Conservation (phyloP, 352 stramenopile species). For the Globisporangium mamillatum region DNA sequence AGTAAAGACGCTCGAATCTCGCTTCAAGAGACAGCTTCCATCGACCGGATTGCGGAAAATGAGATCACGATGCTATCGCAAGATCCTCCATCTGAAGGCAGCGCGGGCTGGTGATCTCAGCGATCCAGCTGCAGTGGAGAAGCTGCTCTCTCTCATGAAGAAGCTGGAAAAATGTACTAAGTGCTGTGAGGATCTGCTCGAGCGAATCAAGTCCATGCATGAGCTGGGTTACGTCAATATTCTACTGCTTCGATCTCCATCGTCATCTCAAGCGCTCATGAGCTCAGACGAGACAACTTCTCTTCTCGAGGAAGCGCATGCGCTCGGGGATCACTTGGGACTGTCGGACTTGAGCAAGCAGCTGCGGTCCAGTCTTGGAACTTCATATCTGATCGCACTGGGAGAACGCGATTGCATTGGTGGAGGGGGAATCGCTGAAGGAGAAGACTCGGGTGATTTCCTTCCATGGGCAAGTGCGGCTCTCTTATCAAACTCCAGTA, state of each 20-base stretch:
- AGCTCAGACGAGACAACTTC: constrained; percentile 26
- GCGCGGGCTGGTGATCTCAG: constrained; percentile 22
- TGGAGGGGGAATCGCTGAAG: constrained; percentile 9
- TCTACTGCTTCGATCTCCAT: constrained; percentile 35
- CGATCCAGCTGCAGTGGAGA: constrained; percentile 26
- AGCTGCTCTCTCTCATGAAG: constrained; percentile 39
- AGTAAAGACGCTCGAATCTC: constrained; percentile 11
- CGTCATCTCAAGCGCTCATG: constrained; percentile 32
- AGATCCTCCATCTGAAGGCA: constrained; percentile 37
- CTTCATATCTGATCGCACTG: constrained; percentile 42
- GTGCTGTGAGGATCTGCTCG: constrained; percentile 35
- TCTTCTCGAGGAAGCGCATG: constrained; percentile 45
- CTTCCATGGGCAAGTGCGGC: constrained; percentile 36
- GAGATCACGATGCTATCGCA: constrained; percentile 47
- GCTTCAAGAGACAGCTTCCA: background rate
- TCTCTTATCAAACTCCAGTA: constrained; percentile 37
- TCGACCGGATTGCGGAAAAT: constrained; percentile 12
- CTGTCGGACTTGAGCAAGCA: constrained; percentile 47
- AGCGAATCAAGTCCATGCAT: constrained; percentile 47
- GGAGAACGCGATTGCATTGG: constrained; percentile 16
- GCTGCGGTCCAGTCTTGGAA: constrained; percentile 40
- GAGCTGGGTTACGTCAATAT: constrained; percentile 42
- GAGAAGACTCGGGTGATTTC: constrained; percentile 11
- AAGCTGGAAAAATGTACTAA: constrained; percentile 43
- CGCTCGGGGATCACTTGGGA: constrained; percentile 35